These are phyloP conservation scores for Macadamia integrifolia DNA, from an alignment of 164 flowering plant species.

Conservation along the genomic window DNA sequence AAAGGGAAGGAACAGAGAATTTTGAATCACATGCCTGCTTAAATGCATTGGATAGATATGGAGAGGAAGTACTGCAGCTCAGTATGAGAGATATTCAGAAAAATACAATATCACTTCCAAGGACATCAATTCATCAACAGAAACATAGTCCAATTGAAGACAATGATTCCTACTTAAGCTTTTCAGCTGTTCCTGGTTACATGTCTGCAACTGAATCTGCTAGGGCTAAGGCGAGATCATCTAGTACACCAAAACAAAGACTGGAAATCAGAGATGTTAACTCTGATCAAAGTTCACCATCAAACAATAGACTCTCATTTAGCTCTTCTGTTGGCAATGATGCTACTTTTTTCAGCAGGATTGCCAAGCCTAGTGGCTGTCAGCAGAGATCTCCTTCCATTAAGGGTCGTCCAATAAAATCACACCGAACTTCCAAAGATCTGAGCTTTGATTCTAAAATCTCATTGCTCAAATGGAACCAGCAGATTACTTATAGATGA, in stretches of 20 bases:
- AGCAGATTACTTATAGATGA: slow-evolving; percentile 13
- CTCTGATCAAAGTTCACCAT: slow-evolving; percentile 29
- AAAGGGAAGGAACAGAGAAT: slow-evolving; percentile 33
- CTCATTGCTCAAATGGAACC: slow-evolving; percentile 21
- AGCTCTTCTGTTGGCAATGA: slow-evolving; percentile 42
- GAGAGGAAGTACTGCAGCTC: slow-evolving; percentile 16
- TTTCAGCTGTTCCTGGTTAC: slow-evolving; percentile 54
- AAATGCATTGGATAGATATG: slow-evolving; percentile 17
- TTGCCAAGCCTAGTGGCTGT: slow-evolving; percentile 16
- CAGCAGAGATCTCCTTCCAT: slow-evolving; percentile 23
- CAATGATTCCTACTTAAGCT: slow-evolving; percentile 29
- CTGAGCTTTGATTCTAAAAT: slow-evolving; percentile 22
- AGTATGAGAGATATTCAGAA: slow-evolving; percentile 14
- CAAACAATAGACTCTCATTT: slow-evolving; percentile 26
- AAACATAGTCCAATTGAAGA: slow-evolving; percentile 25
- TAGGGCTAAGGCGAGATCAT: slow-evolving; percentile 61
- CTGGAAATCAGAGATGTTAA: slow-evolving; percentile 23
- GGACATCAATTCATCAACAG: slow-evolving; percentile 33
- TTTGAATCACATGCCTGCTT: slow-evolving; percentile 24
- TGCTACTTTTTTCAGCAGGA: slow-evolving; percentile 5
- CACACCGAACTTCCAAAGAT: slow-evolving; percentile 13
- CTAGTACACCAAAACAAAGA: slow-evolving; percentile 70
- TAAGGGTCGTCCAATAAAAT: slow-evolving; percentile 22
- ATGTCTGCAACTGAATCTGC: slow-evolving; percentile 77
- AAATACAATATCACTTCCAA: slow-evolving; percentile 16